Evolutionary conservation across 164 flowering plant species (phyloP), one percentile per base, ranked within the genome.

Genomic region (Vitis rotundifolia): DNA sequence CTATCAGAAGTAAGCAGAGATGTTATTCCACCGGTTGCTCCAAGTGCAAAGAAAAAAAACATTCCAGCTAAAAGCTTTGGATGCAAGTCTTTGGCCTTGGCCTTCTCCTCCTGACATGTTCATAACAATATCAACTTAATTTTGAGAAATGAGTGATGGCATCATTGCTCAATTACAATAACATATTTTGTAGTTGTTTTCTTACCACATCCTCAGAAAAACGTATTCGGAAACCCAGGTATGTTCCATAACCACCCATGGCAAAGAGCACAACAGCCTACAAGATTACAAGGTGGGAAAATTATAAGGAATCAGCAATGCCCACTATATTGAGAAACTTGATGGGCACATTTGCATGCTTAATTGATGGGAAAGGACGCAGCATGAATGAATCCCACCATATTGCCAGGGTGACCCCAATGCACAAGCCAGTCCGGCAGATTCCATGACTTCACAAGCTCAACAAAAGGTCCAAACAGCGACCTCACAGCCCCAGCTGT

Each of bases 361-460:
- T 22, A 51, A 11, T 12, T 47, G 7, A 11, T 26, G 44, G n/a
- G 50, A 56, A 63, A 22, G 28, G 59, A 73, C 44, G 16, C 28
- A 13, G 19, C 5, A 22, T 22, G 44, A 37, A 37, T 5, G 44
- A 37, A 37, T 37, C 8, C 57, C 76, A 94, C 98, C 98, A 94
- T 92, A 83, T 94, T 94, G 0, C 92, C 97, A 5, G 97, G 98
- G 59, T 94, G 97, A 68, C 97, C 97, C 98, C 98, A 94, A 53
- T 94, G 98, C 48, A 94, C 94, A 48, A 94, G 93, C 98, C 97
- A 92, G 19, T 74, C 91, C 12, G 97, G 98, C 56, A 94, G 91
- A 79, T 81, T 78, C 88, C 66, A 84, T 12, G 93, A 74, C 74
- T 88, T 85, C 31, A 92, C 88, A 18, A 89, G 76, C 81, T 92